Conservation (phyloP, 1,284 basidiomycete species). For the Cryptococcus hybrid region DNA sequence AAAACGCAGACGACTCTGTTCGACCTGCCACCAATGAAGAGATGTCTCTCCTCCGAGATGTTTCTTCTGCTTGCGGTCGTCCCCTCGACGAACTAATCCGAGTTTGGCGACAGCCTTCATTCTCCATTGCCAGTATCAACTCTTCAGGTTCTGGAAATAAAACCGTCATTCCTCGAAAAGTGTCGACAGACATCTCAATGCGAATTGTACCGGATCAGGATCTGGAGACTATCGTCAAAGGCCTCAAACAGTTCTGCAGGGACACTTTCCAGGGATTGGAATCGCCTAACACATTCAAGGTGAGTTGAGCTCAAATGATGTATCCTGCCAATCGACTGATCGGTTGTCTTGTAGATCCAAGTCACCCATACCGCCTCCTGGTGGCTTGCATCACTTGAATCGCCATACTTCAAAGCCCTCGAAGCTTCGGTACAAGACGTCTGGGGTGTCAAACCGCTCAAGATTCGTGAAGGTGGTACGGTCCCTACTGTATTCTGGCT, state of each 20-base stretch:
- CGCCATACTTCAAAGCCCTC: slow-evolving; percentile 77
- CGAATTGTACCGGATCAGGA: slow-evolving; percentile 89
- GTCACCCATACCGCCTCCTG: slow-evolving; percentile 87
- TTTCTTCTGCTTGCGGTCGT: slow-evolving; percentile 63
- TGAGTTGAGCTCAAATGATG: slow-evolving; percentile 36
- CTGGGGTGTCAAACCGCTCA: slow-evolving; percentile 78
- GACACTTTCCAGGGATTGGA: slow-evolving; percentile 61
- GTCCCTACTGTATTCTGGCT: slow-evolving; percentile 90
- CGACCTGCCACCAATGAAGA: slow-evolving; percentile 66
- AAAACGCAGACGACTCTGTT: slow-evolving; percentile 67
- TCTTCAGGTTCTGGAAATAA: slow-evolving; percentile 43
- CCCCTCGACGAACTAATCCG: slow-evolving; percentile 66
- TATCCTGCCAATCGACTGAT: not conserved
- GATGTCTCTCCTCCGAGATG: slow-evolving; percentile 62
- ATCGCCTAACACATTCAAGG: slow-evolving; percentile 71
- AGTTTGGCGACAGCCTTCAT: slow-evolving; percentile 62
- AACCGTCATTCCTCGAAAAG: slow-evolving; percentile 81
- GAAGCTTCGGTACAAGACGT: slow-evolving; percentile 77
- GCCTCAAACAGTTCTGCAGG: slow-evolving; percentile 62
- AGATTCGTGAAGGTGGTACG: slow-evolving; percentile 86
- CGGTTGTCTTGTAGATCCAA: slow-evolving; percentile 56
- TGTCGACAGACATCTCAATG: slow-evolving; percentile 76
- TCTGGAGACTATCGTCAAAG: slow-evolving; percentile 64
- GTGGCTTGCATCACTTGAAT: slow-evolving; percentile 88
- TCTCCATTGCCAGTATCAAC: slow-evolving; percentile 46